Percentiles rank a stretch among this genome's conserved stretches.
phyloP scores from a whole-genome alignment of 192 early-diverging fungal genomes.

The Coemansia erecta region DNA sequence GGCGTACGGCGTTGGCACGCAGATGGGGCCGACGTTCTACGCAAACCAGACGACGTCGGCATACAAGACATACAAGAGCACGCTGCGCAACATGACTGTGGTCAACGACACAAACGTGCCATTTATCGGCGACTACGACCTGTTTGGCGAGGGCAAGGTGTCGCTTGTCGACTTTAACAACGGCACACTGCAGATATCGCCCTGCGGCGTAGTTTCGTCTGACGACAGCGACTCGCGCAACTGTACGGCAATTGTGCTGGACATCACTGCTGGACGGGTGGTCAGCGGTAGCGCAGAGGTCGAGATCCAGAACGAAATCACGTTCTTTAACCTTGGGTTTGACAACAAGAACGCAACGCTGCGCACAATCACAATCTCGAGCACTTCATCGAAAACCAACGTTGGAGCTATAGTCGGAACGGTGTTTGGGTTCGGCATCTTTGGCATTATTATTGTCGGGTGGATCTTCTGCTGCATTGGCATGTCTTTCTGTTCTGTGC shows the following conservation, averaged over 20 bases:
- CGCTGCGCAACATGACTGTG: constrained; percentile 42
- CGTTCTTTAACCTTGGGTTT: constrained; percentile 36
- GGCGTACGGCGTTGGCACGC: constrained; percentile 37
- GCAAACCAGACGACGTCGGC: constrained; percentile 12
- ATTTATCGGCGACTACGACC: constrained; percentile 28
- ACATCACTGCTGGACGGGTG: constrained; percentile 24
- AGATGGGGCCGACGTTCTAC: constrained; percentile 16
- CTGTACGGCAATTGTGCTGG: constrained; percentile 29
- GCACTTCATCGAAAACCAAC: constrained; percentile 13
- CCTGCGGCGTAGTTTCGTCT: constrained; percentile 10
- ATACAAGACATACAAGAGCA: constrained; percentile 16
- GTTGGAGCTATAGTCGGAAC: constrained; percentile 31
- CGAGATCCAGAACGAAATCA: constrained; percentile 19
- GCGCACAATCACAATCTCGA: constrained; percentile 38
- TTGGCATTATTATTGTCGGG: constrained; percentile 7
- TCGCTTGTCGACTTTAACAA: constrained; percentile 44
- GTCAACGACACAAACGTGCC: constrained; percentile 29
- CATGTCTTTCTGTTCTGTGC: too few species aligned
- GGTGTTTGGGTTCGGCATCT: constrained; percentile 24
- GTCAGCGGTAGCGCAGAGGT: constrained; percentile 25
- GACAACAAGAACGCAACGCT: constrained; percentile 14
- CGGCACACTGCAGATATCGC: constrained; percentile 26
- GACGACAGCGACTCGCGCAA: constrained; percentile 4
- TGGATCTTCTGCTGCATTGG: too few species aligned
- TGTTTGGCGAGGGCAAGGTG: constrained; percentile 18